Percentiles rank a stretch among this genome's conserved stretches.
phyloP scores from a whole-genome alignment of 805 yeast species.

The Candida arabinofermentans region DNA sequence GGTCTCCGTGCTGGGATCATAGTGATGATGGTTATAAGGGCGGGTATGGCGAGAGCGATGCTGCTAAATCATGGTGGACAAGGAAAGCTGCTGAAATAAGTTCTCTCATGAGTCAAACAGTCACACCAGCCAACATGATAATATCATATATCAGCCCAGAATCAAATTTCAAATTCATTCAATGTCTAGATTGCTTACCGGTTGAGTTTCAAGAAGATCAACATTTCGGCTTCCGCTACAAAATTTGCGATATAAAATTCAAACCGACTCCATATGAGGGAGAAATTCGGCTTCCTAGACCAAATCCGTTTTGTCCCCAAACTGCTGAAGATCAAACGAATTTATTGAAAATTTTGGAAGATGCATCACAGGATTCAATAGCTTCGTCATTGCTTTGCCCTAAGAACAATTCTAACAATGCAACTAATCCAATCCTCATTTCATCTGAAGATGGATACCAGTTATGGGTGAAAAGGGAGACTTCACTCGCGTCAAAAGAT shows the following conservation, averaged over 20 bases:
- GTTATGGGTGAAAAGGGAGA: conserved; percentile 48
- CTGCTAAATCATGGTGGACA: conserved; percentile 41
- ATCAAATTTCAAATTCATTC: conserved; percentile 2
- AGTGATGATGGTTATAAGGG: conserved; percentile 19
- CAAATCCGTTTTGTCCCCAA: conserved; percentile 35
- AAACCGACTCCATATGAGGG: background rate
- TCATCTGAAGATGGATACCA: conserved; percentile 36
- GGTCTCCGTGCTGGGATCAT: conserved; percentile 32
- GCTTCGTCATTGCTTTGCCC: conserved; percentile 31
- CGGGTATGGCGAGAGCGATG: conserved; percentile 29
- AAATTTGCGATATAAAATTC: conserved; percentile 6
- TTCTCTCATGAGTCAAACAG: conserved; percentile 26
- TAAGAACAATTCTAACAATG: conserved; percentile 26
- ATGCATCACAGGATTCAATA: conserved; percentile 25
- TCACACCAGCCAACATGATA: conserved; percentile 31
- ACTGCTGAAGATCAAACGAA: conserved; percentile 27
- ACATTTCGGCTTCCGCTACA: conserved; percentile 43
- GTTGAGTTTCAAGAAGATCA: conserved; percentile 28
- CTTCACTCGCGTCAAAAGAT: conserved; percentile 22
- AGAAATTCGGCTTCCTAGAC: conserved; percentile 22
- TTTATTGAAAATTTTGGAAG: conserved; percentile 22
- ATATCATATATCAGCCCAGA: conserved; percentile 33
- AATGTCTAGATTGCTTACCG: background rate
- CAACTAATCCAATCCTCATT: conserved; percentile 34
- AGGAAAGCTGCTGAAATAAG: conserved; percentile 35